Base-by-base conservation (phyloP, 495 filamentous ascomycete genomes). In the Aspergillus hancockii region DNA sequence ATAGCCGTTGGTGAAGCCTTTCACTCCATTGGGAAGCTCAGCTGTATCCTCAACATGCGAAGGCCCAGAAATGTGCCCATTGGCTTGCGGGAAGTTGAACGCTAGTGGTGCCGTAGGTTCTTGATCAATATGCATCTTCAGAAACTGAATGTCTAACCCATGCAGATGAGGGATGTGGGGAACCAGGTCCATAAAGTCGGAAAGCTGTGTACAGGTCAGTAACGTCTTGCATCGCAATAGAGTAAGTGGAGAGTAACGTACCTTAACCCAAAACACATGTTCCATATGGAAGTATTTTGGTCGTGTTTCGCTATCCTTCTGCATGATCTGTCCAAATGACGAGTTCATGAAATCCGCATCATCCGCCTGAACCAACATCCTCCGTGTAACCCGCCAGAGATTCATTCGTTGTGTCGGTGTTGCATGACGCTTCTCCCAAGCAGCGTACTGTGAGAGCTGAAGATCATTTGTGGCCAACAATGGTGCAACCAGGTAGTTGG, bases 221-320 rank as follows among this genome's bases (percentile, higher is more conserved):
- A 18, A n/a, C 34, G 1, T 6, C n/a, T 19, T 38, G 25, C 22
- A 53, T 6, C 0, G 57, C 47, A 28, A 22, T 18, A 8, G 16
- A 47, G 23, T 34, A 32, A 46, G n/a, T 36, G 8, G 60, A 3
- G 38, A 7, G n/a, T 34, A 14, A 69, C 73, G 62, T 78, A 90
- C 87, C 77, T 85, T 89, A 64, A 93, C 82, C 79, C 90, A 91
- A 70, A 93, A 93, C 68, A 91, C 78, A 64, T 88, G 77, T 57
- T 80, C 76, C 74, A 84, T 76, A 18, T 69, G 73, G 55, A 81
- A 80, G 67, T 82, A 83, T 60, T 81, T 83, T 40, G 76, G 78
- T 40, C 73, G 68, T 7, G 78, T 79, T 61, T 81, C 78, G 45
- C 67, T 71, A 67, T 79, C 76, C 63, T 71, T 67, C 61, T 76